Conservation (phyloP, 805 yeast species). For the Candida railenensis region DNA sequence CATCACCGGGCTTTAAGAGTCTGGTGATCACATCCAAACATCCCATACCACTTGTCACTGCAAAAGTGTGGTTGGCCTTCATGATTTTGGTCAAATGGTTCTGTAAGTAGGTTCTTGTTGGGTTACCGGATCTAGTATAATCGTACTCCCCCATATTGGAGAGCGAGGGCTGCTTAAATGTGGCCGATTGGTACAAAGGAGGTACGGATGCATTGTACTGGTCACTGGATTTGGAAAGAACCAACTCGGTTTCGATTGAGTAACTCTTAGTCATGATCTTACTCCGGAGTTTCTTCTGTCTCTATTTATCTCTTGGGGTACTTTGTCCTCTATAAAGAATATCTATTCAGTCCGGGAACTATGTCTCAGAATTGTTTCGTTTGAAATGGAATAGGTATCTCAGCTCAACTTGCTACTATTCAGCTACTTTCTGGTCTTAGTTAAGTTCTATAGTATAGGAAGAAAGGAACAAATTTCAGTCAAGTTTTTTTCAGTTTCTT, state of each 20-base stretch:
- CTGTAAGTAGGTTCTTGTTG: conserved; percentile 82
- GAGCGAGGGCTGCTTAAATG: conserved; percentile 78
- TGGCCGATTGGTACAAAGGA: conserved; percentile 92
- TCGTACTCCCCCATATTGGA: conserved; percentile 70
- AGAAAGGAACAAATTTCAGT: no score
- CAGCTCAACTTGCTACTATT: no score
- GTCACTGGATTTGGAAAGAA: conserved; percentile 59
- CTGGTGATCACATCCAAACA: conserved; percentile 84
- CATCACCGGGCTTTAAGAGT: conserved; percentile 76
- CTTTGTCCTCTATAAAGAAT: no score
- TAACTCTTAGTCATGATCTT: conserved; percentile 31
- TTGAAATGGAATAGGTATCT: no score
- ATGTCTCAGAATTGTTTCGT: no score
- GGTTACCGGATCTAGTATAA: conserved; percentile 90
- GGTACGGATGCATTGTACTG: conserved; percentile 78
- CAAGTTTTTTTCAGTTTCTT: no score
- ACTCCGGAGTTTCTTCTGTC: no score
- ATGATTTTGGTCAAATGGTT: conserved; percentile 74
- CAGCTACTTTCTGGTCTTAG: no score
- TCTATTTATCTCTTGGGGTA: no score
- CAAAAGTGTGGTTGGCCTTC: conserved; percentile 73
- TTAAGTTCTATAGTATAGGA: no score
- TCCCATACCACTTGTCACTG: conserved; percentile 91
- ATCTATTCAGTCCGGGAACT: no score
- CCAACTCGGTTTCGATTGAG: conserved; percentile 69